A percentile compares a stretch with the other conserved stretches of the same genome.
Evolutionary conservation across 495 filamentous ascomycete species (phyloP).

Genomic region (Penicillium arizonense): DNA sequence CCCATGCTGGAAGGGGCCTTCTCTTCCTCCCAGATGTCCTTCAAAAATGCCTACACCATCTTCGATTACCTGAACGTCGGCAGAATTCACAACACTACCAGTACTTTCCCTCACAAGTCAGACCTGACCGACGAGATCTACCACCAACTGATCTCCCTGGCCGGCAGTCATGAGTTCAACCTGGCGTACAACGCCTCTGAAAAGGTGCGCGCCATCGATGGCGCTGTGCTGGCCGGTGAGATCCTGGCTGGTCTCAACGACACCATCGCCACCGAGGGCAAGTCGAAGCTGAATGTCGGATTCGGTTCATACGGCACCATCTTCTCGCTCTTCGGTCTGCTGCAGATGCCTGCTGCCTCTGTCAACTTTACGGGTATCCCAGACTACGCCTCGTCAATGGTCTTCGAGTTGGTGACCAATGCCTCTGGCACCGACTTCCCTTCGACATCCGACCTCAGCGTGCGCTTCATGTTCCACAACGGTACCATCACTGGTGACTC

Average conservation of each 20-base stretch:
- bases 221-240: conserved; percentile 42
- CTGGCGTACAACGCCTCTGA: conserved; percentile 50
- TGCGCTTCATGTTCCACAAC: conserved; percentile 55
- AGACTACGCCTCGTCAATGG: conserved; percentile 51
- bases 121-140: conserved; percentile 34
- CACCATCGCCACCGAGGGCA: conserved; percentile 36
- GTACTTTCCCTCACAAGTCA: conserved; percentile 26
- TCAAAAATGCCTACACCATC: conserved; percentile 71
- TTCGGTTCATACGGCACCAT: conserved; percentile 51
- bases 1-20: conserved; percentile 63
- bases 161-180: conserved; percentile 51
- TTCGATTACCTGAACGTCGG: conserved; percentile 57
- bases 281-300: conserved; percentile 39
- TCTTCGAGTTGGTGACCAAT: conserved; percentile 50
- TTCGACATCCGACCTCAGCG: conserved; percentile 26
- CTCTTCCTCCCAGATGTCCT: conserved; percentile 49
- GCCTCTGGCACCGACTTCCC: conserved; percentile 38
- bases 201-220: conserved; percentile 47
- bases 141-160: conserved; percentile 42
- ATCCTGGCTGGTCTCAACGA: conserved; percentile 45
- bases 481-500: conserved; percentile 38
- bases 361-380: conserved; percentile 46
- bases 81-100: conserved; percentile 49
- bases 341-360: conserved; percentile 35
- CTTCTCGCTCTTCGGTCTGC: conserved; percentile 49